Evolutionary conservation across 2,329 filamentous ascomycete species (phyloP), one percentile per base, ranked within the genome.

Genomic region (Ophiosphaerella korrae): DNA sequence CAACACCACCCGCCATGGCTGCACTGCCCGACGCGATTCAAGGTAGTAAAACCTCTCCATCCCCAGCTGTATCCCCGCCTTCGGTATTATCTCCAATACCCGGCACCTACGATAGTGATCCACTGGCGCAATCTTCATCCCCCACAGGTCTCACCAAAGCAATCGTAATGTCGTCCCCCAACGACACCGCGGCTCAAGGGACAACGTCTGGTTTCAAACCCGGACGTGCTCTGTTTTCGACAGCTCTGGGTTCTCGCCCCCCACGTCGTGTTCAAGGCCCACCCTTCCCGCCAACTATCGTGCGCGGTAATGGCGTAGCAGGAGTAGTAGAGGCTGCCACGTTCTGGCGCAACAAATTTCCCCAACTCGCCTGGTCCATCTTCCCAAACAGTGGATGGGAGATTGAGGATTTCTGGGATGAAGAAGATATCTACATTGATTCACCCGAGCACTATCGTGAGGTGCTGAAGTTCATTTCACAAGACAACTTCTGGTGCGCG

Each of bases 391-490:
- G 54, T 35, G 57, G 55, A 7, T 71, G 61, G 60, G 48, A 41
- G 6, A 64, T 73, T 8, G 29, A 58, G 26, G 71, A 75, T 44
- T 59, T 74, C 7, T 75, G 69, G 66, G 71, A 74, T 39, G 50
- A 53, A 7, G 38, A 53, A 49, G 71, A 74, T 33, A 66, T 74
- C 18, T 61, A 70, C 31, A n/a, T 68, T 7, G 64, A 74, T n/a
- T 53, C 57, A 2, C 50, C 56, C 9, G n/a, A 34, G 1, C 71
- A 70, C 38, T 67, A 70, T 35, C 34, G 58, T n/a, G 47, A 64
- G 35, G 60, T 70, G 4, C 54, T 75, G 13, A 43, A 44, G 5
- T 66, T 64, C 56, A 66, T 75, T 34, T 55, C 53, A 5, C 42
- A 39, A 1, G 58, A 66, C 12, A 73, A 72, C 43, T 50, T 41